A percentile compares a stretch with the other conserved stretches of the same genome.
Evolutionary conservation across 2,329 filamentous ascomycete species (phyloP).

Genomic region (Penicillium palitans): DNA sequence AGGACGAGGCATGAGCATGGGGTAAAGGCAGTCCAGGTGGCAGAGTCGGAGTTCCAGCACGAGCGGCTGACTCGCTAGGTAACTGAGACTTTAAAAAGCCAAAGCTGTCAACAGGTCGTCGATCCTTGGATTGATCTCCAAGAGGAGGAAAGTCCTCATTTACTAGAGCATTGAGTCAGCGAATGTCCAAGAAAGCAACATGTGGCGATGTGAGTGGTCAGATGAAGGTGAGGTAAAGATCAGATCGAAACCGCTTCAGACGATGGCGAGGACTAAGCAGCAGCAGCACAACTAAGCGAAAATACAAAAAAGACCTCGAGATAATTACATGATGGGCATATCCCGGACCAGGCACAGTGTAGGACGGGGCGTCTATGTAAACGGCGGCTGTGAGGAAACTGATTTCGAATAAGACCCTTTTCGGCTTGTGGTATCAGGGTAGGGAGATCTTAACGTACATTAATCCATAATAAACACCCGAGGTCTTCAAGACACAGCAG

Average conservation of each 20-base stretch:
- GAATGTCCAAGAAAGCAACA: slow-evolving; percentile 14
- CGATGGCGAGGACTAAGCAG: neutral
- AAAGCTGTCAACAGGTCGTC: slow-evolving; percentile 36
- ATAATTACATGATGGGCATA: slow-evolving; percentile 40
- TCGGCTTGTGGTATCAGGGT: slow-evolving; percentile 42
- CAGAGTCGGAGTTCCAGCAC: slow-evolving; percentile 42
- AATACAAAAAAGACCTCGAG: slow-evolving; percentile 32
- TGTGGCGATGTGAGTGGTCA: slow-evolving; percentile 12
- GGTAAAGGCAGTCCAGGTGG: slow-evolving; percentile 46
- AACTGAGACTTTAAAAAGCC: slow-evolving; percentile 41
- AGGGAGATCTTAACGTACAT: slow-evolving; percentile 55
- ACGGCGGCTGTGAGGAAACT: slow-evolving; percentile 48
- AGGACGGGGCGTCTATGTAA: slow-evolving; percentile 42
- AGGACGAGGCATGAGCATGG: slow-evolving; percentile 41
- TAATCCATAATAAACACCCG: slow-evolving; percentile 40
- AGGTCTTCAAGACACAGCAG: slow-evolving; percentile 36
- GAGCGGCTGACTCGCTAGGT: slow-evolving; percentile 33
- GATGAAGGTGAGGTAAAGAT: slow-evolving; percentile 3
- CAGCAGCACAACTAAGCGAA: slow-evolving; percentile 14
- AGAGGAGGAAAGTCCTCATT: slow-evolving; percentile 51
- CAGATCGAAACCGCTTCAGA: neutral
- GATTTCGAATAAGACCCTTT: slow-evolving; percentile 47
- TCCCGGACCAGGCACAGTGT: slow-evolving; percentile 30
- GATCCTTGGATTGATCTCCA: slow-evolving; percentile 40
- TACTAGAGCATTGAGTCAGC: slow-evolving; percentile 40